Evolutionary conservation across 495 filamentous ascomycete species (phyloP).

Genomic region (Pseudoneurospora amorphoporcata): DNA sequence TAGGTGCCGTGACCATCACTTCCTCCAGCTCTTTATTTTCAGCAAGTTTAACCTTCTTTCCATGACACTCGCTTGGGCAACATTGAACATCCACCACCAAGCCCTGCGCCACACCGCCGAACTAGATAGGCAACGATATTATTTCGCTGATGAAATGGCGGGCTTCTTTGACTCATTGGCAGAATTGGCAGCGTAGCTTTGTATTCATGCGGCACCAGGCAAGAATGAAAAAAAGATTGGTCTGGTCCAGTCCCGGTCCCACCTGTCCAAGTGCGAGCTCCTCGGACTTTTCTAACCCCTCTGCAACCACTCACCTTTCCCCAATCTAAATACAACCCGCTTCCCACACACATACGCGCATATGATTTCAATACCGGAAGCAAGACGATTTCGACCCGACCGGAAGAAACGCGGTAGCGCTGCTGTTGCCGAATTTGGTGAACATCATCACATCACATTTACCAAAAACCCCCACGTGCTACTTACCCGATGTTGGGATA

Average conservation of each 20-base stretch:
- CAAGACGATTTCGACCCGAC: not conserved
- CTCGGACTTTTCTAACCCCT: not conserved
- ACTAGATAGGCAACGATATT: not conserved
- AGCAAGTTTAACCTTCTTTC: not conserved
- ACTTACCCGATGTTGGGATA: not conserved
- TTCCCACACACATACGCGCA: not conserved
- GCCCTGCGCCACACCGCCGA: not conserved
- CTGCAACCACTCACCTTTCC: not conserved
- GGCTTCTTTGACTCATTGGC: not conserved
- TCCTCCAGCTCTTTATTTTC: not conserved
- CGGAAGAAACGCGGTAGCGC: not conserved
- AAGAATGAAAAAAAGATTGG: not conserved
- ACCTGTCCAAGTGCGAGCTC: not conserved
- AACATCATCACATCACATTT: not conserved
- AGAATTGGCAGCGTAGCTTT: not conserved
- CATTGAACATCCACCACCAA: not conserved
- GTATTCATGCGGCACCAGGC: not conserved
- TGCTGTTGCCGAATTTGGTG: not conserved
- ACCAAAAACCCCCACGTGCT: not conserved
- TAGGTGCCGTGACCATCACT: not conserved
- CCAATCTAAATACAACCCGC: not conserved
- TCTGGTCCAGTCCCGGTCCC: not conserved
- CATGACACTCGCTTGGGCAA: not conserved
- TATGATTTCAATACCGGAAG: not conserved
- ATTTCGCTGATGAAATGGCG: not conserved